Percentiles rank a stretch among this genome's conserved stretches.
Evolutionary conservation across 192 early-diverging fungal genomes (phyloP).

Genomic region (Paraglomus occultum): DNA sequence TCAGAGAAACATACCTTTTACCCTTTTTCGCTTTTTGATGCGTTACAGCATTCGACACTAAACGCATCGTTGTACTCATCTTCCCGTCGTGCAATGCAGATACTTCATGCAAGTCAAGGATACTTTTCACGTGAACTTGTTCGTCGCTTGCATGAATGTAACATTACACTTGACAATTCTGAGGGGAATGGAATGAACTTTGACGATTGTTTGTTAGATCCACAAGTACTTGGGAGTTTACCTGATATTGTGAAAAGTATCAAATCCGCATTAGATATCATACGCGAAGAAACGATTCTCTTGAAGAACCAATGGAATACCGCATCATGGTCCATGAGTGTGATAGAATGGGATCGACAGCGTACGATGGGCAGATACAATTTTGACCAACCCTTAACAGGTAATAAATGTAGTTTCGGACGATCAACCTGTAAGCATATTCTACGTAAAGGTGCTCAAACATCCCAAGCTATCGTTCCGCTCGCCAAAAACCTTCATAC

Average conservation of each 20-base stretch:
- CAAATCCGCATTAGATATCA: slow-evolving; percentile 14
- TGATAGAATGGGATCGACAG: slow-evolving; percentile 32
- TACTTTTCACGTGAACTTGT: slow-evolving; percentile 26
- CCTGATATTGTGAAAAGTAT: slow-evolving; percentile 20
- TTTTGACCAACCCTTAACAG: slow-evolving; percentile 23
- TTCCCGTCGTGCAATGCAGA: slow-evolving; percentile 32
- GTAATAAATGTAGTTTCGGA: slow-evolving; percentile 10
- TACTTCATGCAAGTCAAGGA: slow-evolving; percentile 12
- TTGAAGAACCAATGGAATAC: slow-evolving; percentile 29
- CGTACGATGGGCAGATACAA: slow-evolving; percentile 27
- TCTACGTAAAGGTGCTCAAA: not conserved
- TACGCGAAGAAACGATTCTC: slow-evolving; percentile 23
- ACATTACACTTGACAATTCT: slow-evolving; percentile 10
- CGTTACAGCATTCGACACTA: slow-evolving; percentile 27
- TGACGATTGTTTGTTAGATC: slow-evolving; percentile 30
- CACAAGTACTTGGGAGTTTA: slow-evolving; percentile 6
- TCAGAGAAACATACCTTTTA: slow-evolving; percentile 17
- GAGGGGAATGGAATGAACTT: slow-evolving; percentile 23
- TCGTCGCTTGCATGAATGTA: not conserved
- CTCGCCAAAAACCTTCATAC: not conserved
- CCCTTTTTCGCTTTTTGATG: slow-evolving; percentile 28
- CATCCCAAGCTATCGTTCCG: not conserved
- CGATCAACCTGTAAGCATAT: not conserved
- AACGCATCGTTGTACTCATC: slow-evolving; percentile 23
- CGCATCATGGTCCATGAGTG: slow-evolving; percentile 28